Conservation (phyloP, 345 rosid genomes). For the Salix brachista region DNA sequence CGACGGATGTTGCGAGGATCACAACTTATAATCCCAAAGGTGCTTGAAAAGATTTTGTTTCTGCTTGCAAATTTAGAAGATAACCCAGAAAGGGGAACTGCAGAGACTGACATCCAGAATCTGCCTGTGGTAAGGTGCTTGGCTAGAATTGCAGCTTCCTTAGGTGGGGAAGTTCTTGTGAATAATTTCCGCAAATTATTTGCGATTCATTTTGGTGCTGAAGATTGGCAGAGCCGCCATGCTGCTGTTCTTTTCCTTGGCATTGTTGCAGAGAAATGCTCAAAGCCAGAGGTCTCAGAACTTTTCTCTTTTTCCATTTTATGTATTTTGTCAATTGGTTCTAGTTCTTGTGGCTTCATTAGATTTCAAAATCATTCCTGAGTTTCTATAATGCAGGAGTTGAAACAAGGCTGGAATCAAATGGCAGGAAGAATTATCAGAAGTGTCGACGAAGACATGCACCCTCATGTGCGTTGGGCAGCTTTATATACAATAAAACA, state of each 20-base stretch:
- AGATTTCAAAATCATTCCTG: not conserved
- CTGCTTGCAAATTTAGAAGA: not conserved
- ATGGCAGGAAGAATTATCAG: not conserved
- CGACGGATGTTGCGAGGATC: not conserved
- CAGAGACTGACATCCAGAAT: not conserved
- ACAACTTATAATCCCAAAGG: not conserved
- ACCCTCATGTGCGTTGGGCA: not conserved
- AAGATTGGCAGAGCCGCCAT: constrained; percentile 9
- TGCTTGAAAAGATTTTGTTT: not conserved
- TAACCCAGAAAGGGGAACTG: not conserved
- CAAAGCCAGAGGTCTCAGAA: not conserved
- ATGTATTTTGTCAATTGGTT: not conserved
- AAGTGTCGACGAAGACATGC: not conserved
- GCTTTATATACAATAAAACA: not conserved
- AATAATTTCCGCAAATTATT: not conserved
- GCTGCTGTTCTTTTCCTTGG: not conserved
- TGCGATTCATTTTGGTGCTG: not conserved
- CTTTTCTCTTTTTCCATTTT: not conserved
- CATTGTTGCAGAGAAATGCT: not conserved
- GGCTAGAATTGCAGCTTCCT: not conserved
- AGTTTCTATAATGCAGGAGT: not conserved
- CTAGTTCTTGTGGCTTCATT: not conserved
- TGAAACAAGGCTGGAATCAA: not conserved
- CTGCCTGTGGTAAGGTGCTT: not conserved
- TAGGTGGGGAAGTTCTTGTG: not conserved